phyloP scores from a whole-genome alignment of 306 rosid genomes.

The Vigna radiata region DNA sequence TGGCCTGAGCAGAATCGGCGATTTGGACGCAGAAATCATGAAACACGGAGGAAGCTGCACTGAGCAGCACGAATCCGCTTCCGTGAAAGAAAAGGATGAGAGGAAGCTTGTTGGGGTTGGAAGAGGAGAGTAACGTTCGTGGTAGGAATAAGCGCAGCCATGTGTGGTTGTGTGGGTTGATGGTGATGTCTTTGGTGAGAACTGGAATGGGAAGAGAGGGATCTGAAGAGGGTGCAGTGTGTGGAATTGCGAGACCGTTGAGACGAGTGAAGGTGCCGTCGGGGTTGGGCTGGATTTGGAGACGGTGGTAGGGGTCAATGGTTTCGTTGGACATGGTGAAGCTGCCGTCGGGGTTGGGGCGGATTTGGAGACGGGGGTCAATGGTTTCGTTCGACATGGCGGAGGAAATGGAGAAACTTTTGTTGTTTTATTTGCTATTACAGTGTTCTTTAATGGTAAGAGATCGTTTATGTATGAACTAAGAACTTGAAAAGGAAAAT shows the following conservation, averaged over 20 bases:
- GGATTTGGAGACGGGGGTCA: too few species aligned
- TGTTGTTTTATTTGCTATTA: too few species aligned
- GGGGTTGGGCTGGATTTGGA: constrained; percentile 34
- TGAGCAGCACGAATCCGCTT: constrained; percentile 43
- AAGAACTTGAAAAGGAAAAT: too few species aligned
- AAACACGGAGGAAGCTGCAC: constrained; percentile 42
- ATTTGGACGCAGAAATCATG: constrained; percentile 45
- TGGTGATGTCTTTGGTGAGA: constrained; percentile 53
- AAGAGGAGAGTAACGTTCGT: neutral
- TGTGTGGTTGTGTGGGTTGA: constrained; percentile 53
- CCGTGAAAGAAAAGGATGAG: constrained; percentile 54
- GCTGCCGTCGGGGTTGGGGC: too few species aligned
- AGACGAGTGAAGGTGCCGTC: constrained; percentile 50
- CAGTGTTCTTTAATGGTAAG: too few species aligned
- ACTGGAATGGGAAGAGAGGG: constrained; percentile 28
- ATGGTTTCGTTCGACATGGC: too few species aligned
- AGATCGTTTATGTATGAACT: too few species aligned
- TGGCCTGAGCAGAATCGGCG: constrained; percentile 18
- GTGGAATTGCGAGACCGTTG: neutral
- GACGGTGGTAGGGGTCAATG: constrained; percentile 28
- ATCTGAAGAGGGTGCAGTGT: constrained; percentile 30
- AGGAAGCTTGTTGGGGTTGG: neutral
- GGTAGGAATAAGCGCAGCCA: constrained; percentile 55
- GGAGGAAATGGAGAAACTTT: too few species aligned
- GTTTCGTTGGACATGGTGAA: neutral